phyloP scores from a whole-genome alignment of 192 early-diverging fungal genomes.

The Chytriomyces sp. region DNA sequence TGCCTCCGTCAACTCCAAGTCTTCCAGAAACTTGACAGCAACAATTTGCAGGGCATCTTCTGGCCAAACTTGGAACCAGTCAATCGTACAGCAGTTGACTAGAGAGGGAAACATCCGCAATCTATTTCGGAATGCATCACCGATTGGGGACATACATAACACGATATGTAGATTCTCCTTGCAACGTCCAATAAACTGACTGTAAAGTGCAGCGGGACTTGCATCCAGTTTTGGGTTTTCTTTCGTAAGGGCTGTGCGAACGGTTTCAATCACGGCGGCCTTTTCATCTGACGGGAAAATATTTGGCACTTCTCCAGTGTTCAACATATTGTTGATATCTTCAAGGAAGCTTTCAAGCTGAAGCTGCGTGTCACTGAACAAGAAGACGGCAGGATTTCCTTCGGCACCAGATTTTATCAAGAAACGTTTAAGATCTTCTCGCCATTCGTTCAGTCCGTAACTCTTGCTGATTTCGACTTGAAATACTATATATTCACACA shows the following conservation, averaged over 20 bases:
- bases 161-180: slow-evolving; percentile 66
- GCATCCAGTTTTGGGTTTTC: slow-evolving; percentile 61
- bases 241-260: slow-evolving; percentile 48
- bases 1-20: slow-evolving; percentile 51
- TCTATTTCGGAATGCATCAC: slow-evolving; percentile 61
- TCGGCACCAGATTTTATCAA: slow-evolving; percentile 56
- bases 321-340: slow-evolving; percentile 68
- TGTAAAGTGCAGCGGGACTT: slow-evolving; percentile 54
- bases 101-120: slow-evolving; percentile 62
- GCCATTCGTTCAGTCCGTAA: slow-evolving; percentile 61
- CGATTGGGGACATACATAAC: slow-evolving; percentile 63
- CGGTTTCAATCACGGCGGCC: slow-evolving; percentile 56
- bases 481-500: slow-evolving; percentile 58
- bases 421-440: slow-evolving; percentile 61
- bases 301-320: slow-evolving; percentile 65
- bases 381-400: slow-evolving; percentile 56
- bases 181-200: slow-evolving; percentile 57
- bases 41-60: slow-evolving; percentile 65
- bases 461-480: slow-evolving; percentile 65
- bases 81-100: slow-evolving; percentile 66
- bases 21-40: slow-evolving; percentile 57
- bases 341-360: slow-evolving; percentile 60
- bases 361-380: slow-evolving; percentile 63
- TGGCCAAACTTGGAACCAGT: slow-evolving; percentile 69
- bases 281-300: slow-evolving; percentile 63